Evolutionary conservation across 1,284 basidiomycete genomes (phyloP), one percentile per base, ranked within the genome.

Genomic region (Ceratobasidium papillatum): DNA sequence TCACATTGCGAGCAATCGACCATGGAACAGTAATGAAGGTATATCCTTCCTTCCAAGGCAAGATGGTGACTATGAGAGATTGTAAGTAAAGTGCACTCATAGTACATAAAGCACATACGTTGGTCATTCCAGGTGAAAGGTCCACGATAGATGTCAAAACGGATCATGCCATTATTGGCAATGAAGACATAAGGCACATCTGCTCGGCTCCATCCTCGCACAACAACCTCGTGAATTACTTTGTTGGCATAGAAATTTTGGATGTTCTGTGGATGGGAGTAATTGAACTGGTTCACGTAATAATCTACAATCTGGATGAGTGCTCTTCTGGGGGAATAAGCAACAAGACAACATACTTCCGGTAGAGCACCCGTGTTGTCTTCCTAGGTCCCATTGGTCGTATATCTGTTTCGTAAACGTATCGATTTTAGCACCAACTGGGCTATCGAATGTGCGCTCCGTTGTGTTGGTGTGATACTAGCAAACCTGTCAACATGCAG

Each of bases 401-500:
- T 58, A 61, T 1, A 72, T 14, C 14, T 72, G 25, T 12, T 41
- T 58, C 4, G 56, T 72, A 32, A 72, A 72, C n/a, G 27, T 22
- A 32, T 72, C 69, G 38, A 72, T 62, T 19, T 72, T 32, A 2
- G 19, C 5, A 17, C 69, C 69, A n/a, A 22, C 41, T n/a, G 2
- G 14, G 30, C 58, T 72, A 27, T 72, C 32, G n/a, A 72, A 72
- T n/a, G 56, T 45, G 7, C 45, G 22, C 27, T 72, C 69, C 8
- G 69, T 72, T 30, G 69, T 72, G n/a, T 62, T 52, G 19, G 56
- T 72, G n/a, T 72, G 69, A 27, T 72, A 62, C 69, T 72, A 38
- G 25, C 34, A 22, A 38, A 43, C 25, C 12, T 4, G 22, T 56
- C 17, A 54, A 7, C n/a, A 36, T 1, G 34, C 19, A 34, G 1